Evolutionary conservation across 306 rosid species (phyloP), one percentile per base, ranked within the genome.

Genomic region (Prunus mume): DNA sequence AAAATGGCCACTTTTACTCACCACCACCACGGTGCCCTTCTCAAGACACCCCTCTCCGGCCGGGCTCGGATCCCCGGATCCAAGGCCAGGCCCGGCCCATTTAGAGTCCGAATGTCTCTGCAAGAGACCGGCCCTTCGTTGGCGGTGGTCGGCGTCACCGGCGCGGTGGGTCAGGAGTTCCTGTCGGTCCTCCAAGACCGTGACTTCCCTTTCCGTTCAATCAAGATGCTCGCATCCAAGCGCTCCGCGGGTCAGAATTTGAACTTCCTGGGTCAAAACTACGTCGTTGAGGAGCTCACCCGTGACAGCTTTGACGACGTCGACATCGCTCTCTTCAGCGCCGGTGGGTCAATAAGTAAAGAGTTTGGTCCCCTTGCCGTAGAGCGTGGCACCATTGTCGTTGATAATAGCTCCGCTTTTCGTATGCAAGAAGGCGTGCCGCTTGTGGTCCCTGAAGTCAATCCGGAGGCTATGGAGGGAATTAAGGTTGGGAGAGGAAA

Each of bases 101-200:
- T 65, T 27, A 71, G 73, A 38, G 82, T 95, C 78, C 90, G 88
- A 13, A 92, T 95, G 97, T 83, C 96, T 1, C 90, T 92, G 67
- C 90, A 74, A 14, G 96, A 95, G 38, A 78, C 41, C 75, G 99
- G 78, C 0, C 99, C 99, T 1, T 87, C 99, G 3, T 38, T 95
- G 45, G 97, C 99, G 66, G 90, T 95, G 19, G 97, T 92, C 0
- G 99, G 99, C 3, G 99, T 92, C 72, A 92, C 99, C 61, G 99
- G 99, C 64, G 99, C 99, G 73, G 99, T 95, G 46, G 99, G 99
- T 50, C 95, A 96, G 66, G 99, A 96, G 79, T 90, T 96, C 64
- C 98, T 96, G 80, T 92, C 98, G 12, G 98, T 96, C 65, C 91
- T 96, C 72, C 85, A 93, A 56, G 97, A 91, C 85, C 98, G 99